Evolutionary conservation across 805 yeast genomes (phyloP).

Genomic region (Wilhelminamyces savonicus): DNA sequence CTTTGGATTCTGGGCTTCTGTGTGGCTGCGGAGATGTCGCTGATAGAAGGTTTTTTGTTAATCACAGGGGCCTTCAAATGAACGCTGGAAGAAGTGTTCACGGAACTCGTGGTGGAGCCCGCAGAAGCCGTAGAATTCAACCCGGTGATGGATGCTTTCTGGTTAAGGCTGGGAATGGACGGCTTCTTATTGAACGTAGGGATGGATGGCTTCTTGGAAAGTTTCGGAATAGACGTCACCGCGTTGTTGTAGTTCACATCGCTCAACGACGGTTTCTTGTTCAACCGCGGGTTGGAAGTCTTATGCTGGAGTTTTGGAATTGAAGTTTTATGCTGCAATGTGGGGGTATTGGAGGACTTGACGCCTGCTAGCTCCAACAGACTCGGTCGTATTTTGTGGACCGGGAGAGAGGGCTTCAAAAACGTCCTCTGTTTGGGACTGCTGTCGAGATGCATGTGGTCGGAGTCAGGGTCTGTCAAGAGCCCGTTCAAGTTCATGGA

Average conservation of each 20-base stretch:
- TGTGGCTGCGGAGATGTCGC: no score
- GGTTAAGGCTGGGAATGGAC: conserved; percentile 1
- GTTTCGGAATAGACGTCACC: not conserved
- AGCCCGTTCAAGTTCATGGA: conserved; percentile 30
- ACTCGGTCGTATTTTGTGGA: conserved; percentile 17
- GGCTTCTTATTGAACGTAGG: conserved; percentile 9
- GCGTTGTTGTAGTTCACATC: conserved; percentile 3
- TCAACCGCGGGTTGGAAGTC: conserved; percentile 12
- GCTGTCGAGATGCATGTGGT: conserved; percentile 1
- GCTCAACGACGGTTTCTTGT: conserved; percentile 11
- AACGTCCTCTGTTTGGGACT: conserved; percentile 5
- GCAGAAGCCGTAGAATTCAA: not conserved
- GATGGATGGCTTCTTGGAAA: conserved; percentile 7
- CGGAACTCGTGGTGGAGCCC: not conserved
- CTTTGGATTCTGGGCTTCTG: no score
- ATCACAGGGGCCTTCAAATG: not conserved
- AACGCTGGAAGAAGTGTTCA: not conserved
- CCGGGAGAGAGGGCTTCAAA: conserved; percentile 20
- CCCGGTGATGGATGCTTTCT: not conserved
- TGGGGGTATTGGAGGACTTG: not conserved
- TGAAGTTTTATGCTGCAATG: conserved; percentile 6
- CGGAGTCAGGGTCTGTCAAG: conserved; percentile 11
- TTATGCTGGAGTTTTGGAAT: conserved; percentile 8
- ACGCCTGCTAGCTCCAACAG: conserved; percentile 35
- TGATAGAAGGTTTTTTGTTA: conserved; percentile 8